These are phyloP conservation scores for Cyberlindnera saturnus DNA, from an alignment of 805 yeast genomes.

Conservation along the genomic window DNA sequence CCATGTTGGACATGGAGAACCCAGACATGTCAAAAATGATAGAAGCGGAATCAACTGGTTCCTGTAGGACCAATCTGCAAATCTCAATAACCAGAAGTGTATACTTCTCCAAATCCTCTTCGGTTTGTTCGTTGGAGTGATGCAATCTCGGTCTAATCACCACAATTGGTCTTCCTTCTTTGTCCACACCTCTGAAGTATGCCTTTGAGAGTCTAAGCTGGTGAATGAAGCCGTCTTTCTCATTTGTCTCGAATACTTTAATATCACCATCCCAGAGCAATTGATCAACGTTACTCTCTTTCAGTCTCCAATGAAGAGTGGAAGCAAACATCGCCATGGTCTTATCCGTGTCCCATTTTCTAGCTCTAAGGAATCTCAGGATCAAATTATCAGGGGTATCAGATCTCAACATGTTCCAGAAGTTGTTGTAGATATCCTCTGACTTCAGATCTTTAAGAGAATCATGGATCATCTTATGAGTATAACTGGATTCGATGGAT, in stretches of 20 bases:
- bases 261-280: conserved; percentile 70
- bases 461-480: conserved; percentile 38
- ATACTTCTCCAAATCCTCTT: conserved; percentile 67
- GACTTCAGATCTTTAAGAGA: conserved; percentile 48
- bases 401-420: conserved; percentile 59
- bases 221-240: conserved; percentile 33
- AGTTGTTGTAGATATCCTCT: conserved; percentile 39
- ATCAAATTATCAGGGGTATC: conserved; percentile 79
- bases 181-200: conserved; percentile 68
- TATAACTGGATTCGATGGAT: conserved; percentile 26
- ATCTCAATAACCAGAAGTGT: conserved; percentile 76
- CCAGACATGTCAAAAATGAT: conserved; percentile 83
- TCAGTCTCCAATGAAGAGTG: conserved; percentile 70
- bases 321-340: conserved; percentile 65
- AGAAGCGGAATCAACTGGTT: conserved; percentile 74
- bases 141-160: conserved; percentile 77
- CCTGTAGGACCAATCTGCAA: conserved; percentile 67
- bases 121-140: conserved; percentile 58
- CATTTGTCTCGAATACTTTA: conserved; percentile 41
- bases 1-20: conserved; percentile 89
- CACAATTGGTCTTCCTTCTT: conserved; percentile 70
- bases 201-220: conserved; percentile 59
- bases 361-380: conserved; percentile 75
- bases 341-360: conserved; percentile 75
- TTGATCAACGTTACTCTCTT: conserved; percentile 54